Conservation (phyloP, 257 asterid species). For the Craterostigma plantagineum region DNA sequence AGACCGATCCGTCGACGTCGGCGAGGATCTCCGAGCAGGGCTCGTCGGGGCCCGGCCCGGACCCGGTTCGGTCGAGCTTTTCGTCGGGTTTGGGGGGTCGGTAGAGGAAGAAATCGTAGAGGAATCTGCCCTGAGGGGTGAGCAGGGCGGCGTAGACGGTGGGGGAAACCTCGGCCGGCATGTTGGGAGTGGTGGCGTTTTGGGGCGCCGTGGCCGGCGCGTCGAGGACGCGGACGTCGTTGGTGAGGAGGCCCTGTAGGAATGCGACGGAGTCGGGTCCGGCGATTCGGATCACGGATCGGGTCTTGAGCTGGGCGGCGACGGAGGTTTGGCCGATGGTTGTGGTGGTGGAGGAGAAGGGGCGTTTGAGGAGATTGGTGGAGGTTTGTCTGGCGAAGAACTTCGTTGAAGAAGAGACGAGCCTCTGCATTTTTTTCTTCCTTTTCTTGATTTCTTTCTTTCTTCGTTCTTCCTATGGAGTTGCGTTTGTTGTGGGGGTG, state of each 20-base stretch:
- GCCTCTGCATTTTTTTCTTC: too few relatives aligned
- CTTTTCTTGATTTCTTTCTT: too few relatives aligned
- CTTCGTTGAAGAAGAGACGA: too few relatives aligned
- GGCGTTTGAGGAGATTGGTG: too few relatives aligned
- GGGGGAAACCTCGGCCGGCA: conserved; percentile 29
- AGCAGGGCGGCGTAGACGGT: conserved; percentile 70
- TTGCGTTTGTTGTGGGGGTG: too few relatives aligned
- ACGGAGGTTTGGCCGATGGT: too few relatives aligned
- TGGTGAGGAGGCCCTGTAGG: conserved; percentile 85
- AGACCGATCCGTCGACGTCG: conserved; percentile 48
- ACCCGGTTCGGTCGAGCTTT: conserved; percentile 51
- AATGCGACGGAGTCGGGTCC: conserved; percentile 76
- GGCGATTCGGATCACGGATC: conserved; percentile 66
- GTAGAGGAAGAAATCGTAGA: conserved; percentile 61
- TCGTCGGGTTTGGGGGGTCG: conserved; percentile 43
- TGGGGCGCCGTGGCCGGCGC: conserved; percentile 24
- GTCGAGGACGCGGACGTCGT: conserved; percentile 46
- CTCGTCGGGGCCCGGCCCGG: conserved; percentile 50
- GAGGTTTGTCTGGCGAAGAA: too few relatives aligned
- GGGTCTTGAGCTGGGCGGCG: conserved; percentile 30
- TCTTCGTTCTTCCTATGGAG: too few relatives aligned
- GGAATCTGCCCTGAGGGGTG: conserved; percentile 76
- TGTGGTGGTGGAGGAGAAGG: too few relatives aligned
- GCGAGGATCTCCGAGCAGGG: conserved; percentile 52
- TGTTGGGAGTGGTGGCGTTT: conserved; percentile 30